Conservation (phyloP, 805 yeast species). For the Aciculoconidium aculeatum region DNA sequence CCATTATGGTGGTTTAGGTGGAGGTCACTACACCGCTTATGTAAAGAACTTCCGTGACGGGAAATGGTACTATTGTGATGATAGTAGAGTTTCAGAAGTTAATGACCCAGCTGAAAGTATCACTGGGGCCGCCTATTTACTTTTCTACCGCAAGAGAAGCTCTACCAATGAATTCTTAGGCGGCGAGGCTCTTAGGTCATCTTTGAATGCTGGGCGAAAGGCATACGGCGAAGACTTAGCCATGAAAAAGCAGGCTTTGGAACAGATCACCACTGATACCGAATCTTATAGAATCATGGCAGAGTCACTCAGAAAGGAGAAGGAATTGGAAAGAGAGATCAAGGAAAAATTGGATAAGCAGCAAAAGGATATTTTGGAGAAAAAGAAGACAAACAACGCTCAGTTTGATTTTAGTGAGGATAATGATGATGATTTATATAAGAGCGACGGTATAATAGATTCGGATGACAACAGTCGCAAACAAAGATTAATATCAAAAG, state of each 20-base stretch:
- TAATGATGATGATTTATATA: slow-evolving; percentile 8
- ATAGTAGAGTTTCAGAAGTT: slow-evolving; percentile 59
- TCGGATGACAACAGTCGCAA: slow-evolving; percentile 17
- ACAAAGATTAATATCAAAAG: slow-evolving; percentile 21
- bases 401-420: slow-evolving; percentile 10
- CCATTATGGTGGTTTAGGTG: slow-evolving; percentile 94
- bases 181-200: slow-evolving; percentile 36
- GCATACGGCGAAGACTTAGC: slow-evolving; percentile 12
- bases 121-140: slow-evolving; percentile 76
- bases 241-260: slow-evolving; percentile 10
- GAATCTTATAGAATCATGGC: slow-evolving; percentile 7
- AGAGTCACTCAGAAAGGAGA: slow-evolving; percentile 1
- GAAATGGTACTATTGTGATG: slow-evolving; percentile 89
- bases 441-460: slow-evolving; percentile 3
- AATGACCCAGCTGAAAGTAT: slow-evolving; percentile 56
- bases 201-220: slow-evolving; percentile 37
- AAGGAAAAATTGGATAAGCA: slow-evolving; percentile 2
- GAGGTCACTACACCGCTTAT: slow-evolving; percentile 94
- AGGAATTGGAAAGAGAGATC: slow-evolving; percentile 3
- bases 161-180: slow-evolving; percentile 37
- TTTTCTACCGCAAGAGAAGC: slow-evolving; percentile 69
- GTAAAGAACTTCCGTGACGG: slow-evolving; percentile 72
- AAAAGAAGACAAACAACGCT: slow-evolving; percentile 4
- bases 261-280: slow-evolving; percentile 13
- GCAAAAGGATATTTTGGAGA: slow-evolving; percentile 1